Evolutionary conservation across 169 alveolate genomes (phyloP).

Genomic region (Cyclospora cayetanensis): DNA sequence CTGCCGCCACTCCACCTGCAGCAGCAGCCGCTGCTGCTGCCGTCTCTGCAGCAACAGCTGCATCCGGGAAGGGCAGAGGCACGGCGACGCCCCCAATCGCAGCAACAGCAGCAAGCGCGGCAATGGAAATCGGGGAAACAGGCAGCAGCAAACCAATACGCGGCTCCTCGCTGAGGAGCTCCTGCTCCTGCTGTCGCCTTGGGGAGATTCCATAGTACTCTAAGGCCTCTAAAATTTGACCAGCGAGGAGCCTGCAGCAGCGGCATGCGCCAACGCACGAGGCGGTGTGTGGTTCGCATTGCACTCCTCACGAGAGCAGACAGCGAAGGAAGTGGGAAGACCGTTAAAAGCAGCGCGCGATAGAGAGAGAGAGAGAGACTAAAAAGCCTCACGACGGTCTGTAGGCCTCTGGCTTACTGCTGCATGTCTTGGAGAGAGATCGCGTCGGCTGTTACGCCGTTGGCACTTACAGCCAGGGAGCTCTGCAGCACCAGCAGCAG

Average conservation of each 20-base stretch:
- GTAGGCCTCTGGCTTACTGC: constrained; percentile 28
- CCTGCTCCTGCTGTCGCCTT: constrained; percentile 34
- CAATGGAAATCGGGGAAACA: neutral
- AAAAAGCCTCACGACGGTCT: too few species aligned
- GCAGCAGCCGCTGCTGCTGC: constrained; percentile 52
- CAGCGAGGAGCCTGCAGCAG: constrained; percentile 23
- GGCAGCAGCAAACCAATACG: constrained; percentile 51
- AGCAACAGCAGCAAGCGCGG: constrained; percentile 45
- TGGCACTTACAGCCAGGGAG: neutral
- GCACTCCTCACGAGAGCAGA: too few species aligned
- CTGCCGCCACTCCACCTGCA: constrained; percentile 57
- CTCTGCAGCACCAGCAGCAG: neutral
- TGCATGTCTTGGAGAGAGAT: constrained; percentile 28
- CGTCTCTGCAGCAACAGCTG: constrained; percentile 63
- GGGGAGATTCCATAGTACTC: constrained; percentile 23
- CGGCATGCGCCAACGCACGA: too few species aligned
- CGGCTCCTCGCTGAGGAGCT: constrained; percentile 22
- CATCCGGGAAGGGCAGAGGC: constrained; percentile 35
- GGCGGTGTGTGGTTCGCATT: too few species aligned
- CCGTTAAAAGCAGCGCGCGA: too few species aligned
- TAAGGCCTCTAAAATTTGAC: constrained; percentile 20
- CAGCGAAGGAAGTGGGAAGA: too few species aligned
- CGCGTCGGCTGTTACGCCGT: neutral
- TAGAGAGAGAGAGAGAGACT: too few species aligned
- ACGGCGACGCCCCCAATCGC: constrained; percentile 27